Evolutionary conservation across 805 yeast species (phyloP).

Genomic region (Kodamaea jinghongensis): DNA sequence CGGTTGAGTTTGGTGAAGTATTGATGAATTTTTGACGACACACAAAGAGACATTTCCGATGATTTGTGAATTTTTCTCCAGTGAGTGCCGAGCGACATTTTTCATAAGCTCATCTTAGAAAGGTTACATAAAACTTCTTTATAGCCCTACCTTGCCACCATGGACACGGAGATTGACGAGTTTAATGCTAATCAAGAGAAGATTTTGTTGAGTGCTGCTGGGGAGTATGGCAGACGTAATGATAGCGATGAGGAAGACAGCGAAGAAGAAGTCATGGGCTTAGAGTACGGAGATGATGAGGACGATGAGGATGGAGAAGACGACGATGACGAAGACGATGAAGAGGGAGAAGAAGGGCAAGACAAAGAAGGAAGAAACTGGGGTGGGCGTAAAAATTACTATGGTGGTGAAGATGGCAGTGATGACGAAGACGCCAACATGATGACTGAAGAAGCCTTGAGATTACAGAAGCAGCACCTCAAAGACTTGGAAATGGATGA

Average conservation of each 20-base stretch:
- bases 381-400: constrained; percentile 49
- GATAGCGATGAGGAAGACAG: constrained; percentile 38
- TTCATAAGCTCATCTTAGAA: too few relatives aligned
- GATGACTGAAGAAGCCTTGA: constrained; percentile 83
- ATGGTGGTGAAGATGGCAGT: constrained; percentile 57
- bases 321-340: constrained; percentile 45
- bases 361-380: constrained; percentile 31
- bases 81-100: too few relatives aligned
- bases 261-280: constrained; percentile 53
- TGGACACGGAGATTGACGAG: constrained; percentile 57
- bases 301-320: constrained; percentile 39
- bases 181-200: constrained; percentile 61
- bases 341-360: constrained; percentile 28
- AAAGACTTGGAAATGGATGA: constrained; percentile 63
- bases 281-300: constrained; percentile 42
- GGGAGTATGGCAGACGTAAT: constrained; percentile 27
- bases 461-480: constrained; percentile 73
- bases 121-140: too few relatives aligned
- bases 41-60: too few relatives aligned
- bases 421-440: constrained; percentile 76
- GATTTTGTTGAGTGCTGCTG: constrained; percentile 56
- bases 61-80: too few relatives aligned
- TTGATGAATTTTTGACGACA: too few relatives aligned
- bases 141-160: neutral
- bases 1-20: neutral